Evolutionary conservation across 495 filamentous ascomycete genomes (phyloP).

Genomic region (Mytilinidion resinicola): DNA sequence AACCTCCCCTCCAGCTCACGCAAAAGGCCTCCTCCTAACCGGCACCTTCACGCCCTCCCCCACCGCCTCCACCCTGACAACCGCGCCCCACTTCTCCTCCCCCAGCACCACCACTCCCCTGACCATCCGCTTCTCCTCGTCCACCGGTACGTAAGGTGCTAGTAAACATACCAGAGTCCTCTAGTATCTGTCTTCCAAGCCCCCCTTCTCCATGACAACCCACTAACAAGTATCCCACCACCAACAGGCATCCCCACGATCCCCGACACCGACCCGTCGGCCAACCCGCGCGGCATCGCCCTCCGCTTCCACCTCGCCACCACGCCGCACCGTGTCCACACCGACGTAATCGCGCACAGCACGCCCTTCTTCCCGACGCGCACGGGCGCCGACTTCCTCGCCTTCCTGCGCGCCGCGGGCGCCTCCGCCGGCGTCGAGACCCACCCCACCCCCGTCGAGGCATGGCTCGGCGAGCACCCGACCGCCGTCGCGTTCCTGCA

Average conservation of each 20-base stretch:
- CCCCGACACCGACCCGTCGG: conserved; percentile 45
- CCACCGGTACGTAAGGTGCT: too few species aligned
- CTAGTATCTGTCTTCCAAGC: too few species aligned
- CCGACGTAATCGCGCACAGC: conserved; percentile 50
- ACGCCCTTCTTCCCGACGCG: conserved; percentile 44
- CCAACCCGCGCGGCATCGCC: conserved; percentile 46
- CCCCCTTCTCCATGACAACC: too few species aligned
- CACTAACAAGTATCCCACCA: too few species aligned
- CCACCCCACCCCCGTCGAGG: conserved; percentile 26
- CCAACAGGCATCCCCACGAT: conserved; percentile 45
- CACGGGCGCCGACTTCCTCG: conserved; percentile 45
- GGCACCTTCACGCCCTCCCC: conserved; percentile 48
- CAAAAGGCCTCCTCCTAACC: conserved; percentile 43
- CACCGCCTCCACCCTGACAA: conserved; percentile 40
- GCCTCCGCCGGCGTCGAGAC: conserved; percentile 17
- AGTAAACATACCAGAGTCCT: too few species aligned
- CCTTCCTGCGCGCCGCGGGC: conserved; percentile 39
- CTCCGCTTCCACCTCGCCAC: conserved; percentile 45
- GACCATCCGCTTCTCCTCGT: conserved; percentile 47
- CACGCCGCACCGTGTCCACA: conserved; percentile 39
- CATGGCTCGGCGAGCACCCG: conserved; percentile 42
- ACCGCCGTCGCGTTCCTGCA: conserved; percentile 41
- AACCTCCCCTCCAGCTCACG: conserved; percentile 41
- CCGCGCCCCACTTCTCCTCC: conserved; percentile 45
- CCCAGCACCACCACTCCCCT: conserved; percentile 44